Percentiles rank a stretch among this genome's conserved stretches.
phyloP scores from a whole-genome alignment of 768 basidiomycete genomes.

The Suillus spraguei region DNA sequence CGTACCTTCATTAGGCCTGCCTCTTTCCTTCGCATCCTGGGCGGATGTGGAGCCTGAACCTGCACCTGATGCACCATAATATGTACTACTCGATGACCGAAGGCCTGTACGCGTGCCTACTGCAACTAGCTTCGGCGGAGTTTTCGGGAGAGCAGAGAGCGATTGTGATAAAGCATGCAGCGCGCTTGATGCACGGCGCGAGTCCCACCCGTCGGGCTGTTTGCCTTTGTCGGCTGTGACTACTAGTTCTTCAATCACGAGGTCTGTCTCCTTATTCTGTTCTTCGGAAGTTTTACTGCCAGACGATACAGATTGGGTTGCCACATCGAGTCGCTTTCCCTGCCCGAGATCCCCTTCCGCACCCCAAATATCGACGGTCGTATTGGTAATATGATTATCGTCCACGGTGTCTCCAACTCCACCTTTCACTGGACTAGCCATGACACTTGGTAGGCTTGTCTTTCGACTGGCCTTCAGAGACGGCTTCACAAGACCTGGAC shows the following conservation, averaged over 20 bases:
- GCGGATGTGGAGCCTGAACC: conserved; percentile 18
- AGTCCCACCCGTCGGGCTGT: conserved; percentile 19
- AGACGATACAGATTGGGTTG: conserved; percentile 12
- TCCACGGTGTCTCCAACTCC: conserved; percentile 15
- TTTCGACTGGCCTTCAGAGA: conserved; percentile 41
- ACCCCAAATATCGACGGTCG: neutral
- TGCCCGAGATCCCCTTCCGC: conserved; percentile 11
- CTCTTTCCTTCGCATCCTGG: conserved; percentile 13
- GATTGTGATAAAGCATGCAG: conserved; percentile 67
- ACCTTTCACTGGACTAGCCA: conserved; percentile 50
- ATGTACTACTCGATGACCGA: conserved; percentile 44
- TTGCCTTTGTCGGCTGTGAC: conserved; percentile 25
- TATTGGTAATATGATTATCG: conserved; percentile 2
- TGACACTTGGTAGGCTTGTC: conserved; percentile 45
- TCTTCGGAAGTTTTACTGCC: conserved; percentile 21
- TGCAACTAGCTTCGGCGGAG: conserved; percentile 32
- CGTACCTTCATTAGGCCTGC: conserved; percentile 22
- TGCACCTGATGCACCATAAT: conserved; percentile 31
- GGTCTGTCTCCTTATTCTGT: conserved; percentile 10
- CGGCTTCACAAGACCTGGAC: conserved; percentile 20
- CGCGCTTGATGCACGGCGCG: conserved; percentile 39
- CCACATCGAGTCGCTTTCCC: conserved; percentile 12
- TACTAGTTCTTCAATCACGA: conserved; percentile 17
- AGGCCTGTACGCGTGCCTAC: conserved; percentile 54
- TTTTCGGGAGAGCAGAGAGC: conserved; percentile 49